phyloP scores from a whole-genome alignment of 192 early-diverging fungal species.

The Backusella parvicylindrica region DNA sequence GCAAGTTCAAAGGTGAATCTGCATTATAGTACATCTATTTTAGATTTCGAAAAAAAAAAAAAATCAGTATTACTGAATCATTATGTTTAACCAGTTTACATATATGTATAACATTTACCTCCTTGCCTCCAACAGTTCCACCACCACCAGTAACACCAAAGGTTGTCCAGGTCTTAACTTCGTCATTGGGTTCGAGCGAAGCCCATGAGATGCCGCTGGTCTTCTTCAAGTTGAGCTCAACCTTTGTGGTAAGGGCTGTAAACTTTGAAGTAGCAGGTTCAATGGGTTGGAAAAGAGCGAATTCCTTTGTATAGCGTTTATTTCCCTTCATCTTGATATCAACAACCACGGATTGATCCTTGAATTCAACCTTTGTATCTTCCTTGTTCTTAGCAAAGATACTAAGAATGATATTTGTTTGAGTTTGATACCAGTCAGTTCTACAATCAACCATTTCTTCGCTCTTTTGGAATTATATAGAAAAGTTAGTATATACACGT shows the following conservation, averaged over 20 bases:
- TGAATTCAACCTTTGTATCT: conserved; percentile 68
- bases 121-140: conserved; percentile 68
- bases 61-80: background rate
- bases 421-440: conserved; percentile 95
- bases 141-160: conserved; percentile 75
- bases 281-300: conserved; percentile 72
- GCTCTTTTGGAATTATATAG: background rate
- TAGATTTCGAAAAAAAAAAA: background rate
- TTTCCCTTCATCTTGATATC: conserved; percentile 79
- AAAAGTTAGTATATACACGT: background rate
- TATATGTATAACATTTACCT: conserved; percentile 29
- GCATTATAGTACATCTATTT: conserved; percentile 16
- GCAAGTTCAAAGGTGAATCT: conserved; percentile 15
- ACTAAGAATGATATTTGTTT: conserved; percentile 75
- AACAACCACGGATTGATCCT: conserved; percentile 48
- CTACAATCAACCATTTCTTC: conserved; percentile 74
- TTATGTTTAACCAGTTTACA: too few species aligned
- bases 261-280: conserved; percentile 60
- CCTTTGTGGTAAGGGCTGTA: conserved; percentile 73
- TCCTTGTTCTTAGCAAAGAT: conserved; percentile 92
- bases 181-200: conserved; percentile 62
- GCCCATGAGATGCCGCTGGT: conserved; percentile 83
- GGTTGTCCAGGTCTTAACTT: conserved; percentile 75
- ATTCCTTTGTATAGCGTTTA: conserved; percentile 65
- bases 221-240: conserved; percentile 78